A percentile compares a stretch with the other conserved stretches of the same genome.
phyloP scores from a whole-genome alignment of 805 yeast species.

The Pichia cephalocereana region DNA sequence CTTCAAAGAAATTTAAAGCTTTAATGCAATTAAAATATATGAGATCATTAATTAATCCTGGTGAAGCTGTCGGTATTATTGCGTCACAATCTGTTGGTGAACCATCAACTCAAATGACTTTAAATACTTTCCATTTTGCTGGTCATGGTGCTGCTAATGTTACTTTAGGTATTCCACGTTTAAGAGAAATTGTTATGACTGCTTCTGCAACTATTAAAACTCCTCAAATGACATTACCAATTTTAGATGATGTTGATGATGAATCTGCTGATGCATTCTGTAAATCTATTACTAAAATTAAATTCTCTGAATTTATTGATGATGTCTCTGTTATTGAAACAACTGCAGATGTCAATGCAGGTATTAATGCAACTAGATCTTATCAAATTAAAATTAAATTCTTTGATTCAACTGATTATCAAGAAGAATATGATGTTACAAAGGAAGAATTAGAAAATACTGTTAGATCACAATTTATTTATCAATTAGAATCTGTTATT shows the following conservation, averaged over 20 bases:
- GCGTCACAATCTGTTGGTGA: slow-evolving; percentile 99
- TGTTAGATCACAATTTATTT: slow-evolving; percentile 56
- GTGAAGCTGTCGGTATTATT: slow-evolving; percentile 97
- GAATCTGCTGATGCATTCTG: slow-evolving; percentile 88
- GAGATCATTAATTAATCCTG: slow-evolving; percentile 92
- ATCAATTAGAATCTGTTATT: slow-evolving; percentile 61
- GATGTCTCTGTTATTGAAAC: slow-evolving; percentile 81
- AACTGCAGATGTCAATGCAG: slow-evolving; percentile 46
- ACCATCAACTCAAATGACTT: slow-evolving; percentile 98
- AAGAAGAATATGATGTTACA: slow-evolving; percentile 79
- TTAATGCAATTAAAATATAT: slow-evolving; percentile 97
- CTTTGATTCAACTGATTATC: slow-evolving; percentile 69
- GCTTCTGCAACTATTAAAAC: slow-evolving; percentile 93
- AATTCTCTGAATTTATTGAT: slow-evolving; percentile 82
- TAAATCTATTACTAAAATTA: slow-evolving; percentile 77
- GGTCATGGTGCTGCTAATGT: slow-evolving; percentile 99
- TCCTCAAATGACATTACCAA: slow-evolving; percentile 97
- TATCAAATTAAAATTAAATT: slow-evolving; percentile 70
- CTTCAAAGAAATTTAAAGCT: slow-evolving; percentile 82
- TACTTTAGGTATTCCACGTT: slow-evolving; percentile 98
- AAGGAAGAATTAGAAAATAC: slow-evolving; percentile 69
- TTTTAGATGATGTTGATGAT: slow-evolving; percentile 70
- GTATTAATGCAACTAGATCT: slow-evolving; percentile 43
- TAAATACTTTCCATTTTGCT: slow-evolving; percentile 95
- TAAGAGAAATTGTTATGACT: slow-evolving; percentile 99